Conservation (phyloP, 306 rosid species). For the Trifolium subterraneum region DNA sequence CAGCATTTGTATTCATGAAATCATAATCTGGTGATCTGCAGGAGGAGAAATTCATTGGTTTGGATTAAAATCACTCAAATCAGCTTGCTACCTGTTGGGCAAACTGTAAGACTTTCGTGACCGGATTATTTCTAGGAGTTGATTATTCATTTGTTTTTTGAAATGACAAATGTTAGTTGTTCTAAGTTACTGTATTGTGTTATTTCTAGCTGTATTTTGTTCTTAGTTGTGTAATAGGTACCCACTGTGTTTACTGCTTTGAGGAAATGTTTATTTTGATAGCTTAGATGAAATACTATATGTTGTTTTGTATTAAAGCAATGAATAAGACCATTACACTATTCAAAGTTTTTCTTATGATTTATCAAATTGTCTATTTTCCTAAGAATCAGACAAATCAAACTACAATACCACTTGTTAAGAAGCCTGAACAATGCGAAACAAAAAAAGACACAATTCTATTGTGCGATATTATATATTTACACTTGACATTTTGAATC, state of each 20-base stretch:
- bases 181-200: neutral
- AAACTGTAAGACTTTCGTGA: neutral
- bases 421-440: neutral
- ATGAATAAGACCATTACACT: no score
- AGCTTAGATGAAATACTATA: no score
- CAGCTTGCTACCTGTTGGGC: neutral
- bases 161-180: neutral
- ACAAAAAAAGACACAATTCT: neutral
- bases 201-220: no score
- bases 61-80: slow-evolving; percentile 8
- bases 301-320: no score
- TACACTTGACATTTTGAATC: slow-evolving; percentile 36
- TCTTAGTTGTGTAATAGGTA: no score
- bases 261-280: no score
- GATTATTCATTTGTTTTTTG: neutral
- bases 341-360: no score
- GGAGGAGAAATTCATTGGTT: neutral
- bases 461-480: slow-evolving; percentile 6
- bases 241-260: no score
- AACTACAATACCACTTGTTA: no score
- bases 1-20: slow-evolving; percentile 17
- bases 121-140: no score
- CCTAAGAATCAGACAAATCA: no score
- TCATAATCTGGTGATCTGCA: neutral
- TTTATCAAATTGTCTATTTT: no score